phyloP scores from a whole-genome alignment of 2,329 filamentous ascomycete genomes.

The Verruconis gallopava region DNA sequence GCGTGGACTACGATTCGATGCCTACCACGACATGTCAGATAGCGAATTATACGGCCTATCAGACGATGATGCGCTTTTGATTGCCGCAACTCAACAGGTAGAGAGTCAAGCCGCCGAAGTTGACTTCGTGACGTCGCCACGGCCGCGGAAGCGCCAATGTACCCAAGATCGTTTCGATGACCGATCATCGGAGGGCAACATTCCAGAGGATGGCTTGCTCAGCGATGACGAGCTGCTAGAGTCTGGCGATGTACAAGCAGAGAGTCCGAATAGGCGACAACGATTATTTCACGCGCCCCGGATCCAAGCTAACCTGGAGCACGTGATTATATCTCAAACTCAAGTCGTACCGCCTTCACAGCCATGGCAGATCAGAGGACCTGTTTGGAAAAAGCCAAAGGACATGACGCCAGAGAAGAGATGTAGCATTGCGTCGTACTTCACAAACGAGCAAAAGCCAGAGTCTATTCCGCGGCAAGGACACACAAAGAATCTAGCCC shows the following conservation, averaged over 20 bases:
- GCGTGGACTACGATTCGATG: too few species aligned
- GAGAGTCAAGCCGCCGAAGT: conserved; percentile 16
- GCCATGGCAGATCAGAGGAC: conserved; percentile 32
- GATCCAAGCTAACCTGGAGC: conserved; percentile 26
- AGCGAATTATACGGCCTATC: conserved; percentile 51
- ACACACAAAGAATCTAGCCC: neutral
- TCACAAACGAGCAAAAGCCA: too few species aligned
- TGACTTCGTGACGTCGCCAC: conserved; percentile 22
- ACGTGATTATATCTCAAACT: conserved; percentile 31
- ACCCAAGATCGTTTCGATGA: conserved; percentile 11
- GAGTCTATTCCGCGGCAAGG: neutral
- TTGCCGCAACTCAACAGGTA: conserved; percentile 42
- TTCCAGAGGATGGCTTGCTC: conserved; percentile 15
- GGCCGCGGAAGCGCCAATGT: conserved; percentile 25
- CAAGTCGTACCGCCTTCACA: conserved; percentile 25
- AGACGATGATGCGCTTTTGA: conserved; percentile 52
- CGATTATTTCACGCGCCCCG: conserved; percentile 32
- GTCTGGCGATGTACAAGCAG: conserved; percentile 9
- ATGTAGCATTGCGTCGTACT: too few species aligned
- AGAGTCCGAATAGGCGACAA: conserved; percentile 21
- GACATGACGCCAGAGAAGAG: too few species aligned
- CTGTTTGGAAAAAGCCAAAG: conserved; percentile 33
- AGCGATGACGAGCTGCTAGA: neutral
- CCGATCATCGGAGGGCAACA: neutral
- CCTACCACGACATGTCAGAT: conserved; percentile 3